Conservation (phyloP, 257 asterid genomes). For the Scutellaria galericulata region DNA sequence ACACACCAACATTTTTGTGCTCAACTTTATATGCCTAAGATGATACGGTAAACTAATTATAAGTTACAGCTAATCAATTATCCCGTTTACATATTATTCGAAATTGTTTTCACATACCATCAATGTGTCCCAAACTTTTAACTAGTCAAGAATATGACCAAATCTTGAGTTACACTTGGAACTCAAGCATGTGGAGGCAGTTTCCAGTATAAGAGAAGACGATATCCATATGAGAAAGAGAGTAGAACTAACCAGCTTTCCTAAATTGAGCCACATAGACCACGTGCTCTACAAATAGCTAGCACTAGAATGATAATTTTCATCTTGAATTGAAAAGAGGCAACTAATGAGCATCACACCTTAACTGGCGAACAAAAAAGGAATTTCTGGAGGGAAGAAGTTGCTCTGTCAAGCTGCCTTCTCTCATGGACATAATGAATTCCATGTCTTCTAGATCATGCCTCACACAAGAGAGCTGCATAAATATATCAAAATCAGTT, state of each 20-base stretch:
- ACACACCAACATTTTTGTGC: not conserved
- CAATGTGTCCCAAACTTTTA: not conserved
- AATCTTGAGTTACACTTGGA: not conserved
- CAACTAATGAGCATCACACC: conserved; percentile 43
- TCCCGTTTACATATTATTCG: not conserved
- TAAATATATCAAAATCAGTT: conserved; percentile 32
- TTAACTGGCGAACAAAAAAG: conserved; percentile 73
- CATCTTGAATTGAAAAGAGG: not conserved
- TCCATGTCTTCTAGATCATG: conserved; percentile 89
- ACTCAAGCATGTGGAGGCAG: not conserved
- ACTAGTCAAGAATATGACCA: conserved; percentile 1
- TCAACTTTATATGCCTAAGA: not conserved
- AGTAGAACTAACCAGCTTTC: not conserved
- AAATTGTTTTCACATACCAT: not conserved
- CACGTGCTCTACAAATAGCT: conserved; percentile 10
- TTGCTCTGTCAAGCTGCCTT: conserved; percentile 79
- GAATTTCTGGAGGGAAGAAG: conserved; percentile 87
- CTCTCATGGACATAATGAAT: conserved; percentile 76
- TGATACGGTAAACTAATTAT: not conserved
- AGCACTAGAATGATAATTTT: not conserved
- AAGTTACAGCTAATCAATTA: not conserved
- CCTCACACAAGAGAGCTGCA: conserved; percentile 73
- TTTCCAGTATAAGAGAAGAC: conserved; percentile 10
- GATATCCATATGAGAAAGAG: conserved; percentile 5
- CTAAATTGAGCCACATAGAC: conserved; percentile 20